A percentile compares a stretch with the other conserved stretches of the same genome.
These are phyloP conservation scores for Epichloe gansuensis DNA, from an alignment of 2,329 filamentous ascomycete species.

Conservation along the genomic window DNA sequence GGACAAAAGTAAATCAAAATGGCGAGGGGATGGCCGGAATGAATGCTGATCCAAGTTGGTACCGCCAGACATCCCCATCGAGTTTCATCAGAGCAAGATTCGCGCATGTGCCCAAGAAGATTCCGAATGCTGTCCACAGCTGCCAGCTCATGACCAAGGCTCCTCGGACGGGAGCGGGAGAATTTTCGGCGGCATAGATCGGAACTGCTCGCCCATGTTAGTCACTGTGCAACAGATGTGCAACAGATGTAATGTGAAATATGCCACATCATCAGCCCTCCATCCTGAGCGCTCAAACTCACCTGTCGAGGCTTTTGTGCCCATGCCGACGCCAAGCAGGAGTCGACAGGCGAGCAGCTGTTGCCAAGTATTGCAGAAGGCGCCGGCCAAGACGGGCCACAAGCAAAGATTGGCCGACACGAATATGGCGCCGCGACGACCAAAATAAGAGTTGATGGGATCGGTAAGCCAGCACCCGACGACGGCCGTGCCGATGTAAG, in stretches of 20 bases:
- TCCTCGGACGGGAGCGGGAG: conserved; percentile 56
- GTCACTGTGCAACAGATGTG: background rate
- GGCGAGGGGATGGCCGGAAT: conserved; percentile 45
- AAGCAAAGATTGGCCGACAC: conserved; percentile 62
- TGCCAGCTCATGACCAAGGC: conserved; percentile 77
- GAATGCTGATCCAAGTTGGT: conserved; percentile 53
- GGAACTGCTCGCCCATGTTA: conserved; percentile 35
- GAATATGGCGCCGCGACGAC: conserved; percentile 49
- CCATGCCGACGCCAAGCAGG: conserved; percentile 66
- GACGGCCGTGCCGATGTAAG: conserved; percentile 36
- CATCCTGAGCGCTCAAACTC: conserved; percentile 8
- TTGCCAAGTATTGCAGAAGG: conserved; percentile 59
- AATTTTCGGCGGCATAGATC: conserved; percentile 64
- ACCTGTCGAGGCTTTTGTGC: conserved; percentile 55
- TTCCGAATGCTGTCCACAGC: conserved; percentile 53
- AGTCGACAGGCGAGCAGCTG: conserved; percentile 61
- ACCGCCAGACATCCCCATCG: conserved; percentile 39
- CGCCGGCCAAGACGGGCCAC: conserved; percentile 57
- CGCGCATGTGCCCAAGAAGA: conserved; percentile 47
- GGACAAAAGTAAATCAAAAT: conserved; percentile 53
- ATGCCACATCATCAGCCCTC: background rate
- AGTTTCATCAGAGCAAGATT: conserved; percentile 37
- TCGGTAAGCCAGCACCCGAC: conserved; percentile 56
- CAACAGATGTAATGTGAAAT: background rate
- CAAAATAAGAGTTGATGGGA: conserved; percentile 37